A percentile compares a stretch with the other conserved stretches of the same genome.
Evolutionary conservation across 352 stramenopile genomes (phyloP).

Genomic region (Pythium periplocum): DNA sequence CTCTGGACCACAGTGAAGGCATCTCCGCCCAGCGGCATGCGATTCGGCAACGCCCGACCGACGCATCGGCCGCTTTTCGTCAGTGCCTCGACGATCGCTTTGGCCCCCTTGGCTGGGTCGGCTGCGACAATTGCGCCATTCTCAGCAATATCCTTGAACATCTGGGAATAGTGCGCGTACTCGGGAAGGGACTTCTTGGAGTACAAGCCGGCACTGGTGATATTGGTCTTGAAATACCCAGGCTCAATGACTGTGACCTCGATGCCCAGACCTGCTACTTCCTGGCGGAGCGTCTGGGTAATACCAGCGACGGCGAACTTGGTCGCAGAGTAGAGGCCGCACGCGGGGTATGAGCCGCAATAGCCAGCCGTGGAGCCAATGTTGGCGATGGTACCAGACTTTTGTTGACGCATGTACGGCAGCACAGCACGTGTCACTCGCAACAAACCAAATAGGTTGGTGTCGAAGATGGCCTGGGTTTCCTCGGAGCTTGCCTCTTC

Average conservation of each 20-base stretch:
- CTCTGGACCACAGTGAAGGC: no score
- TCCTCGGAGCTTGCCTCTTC: conserved; percentile 39
- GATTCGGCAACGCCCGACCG: neutral
- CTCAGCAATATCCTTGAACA: no score
- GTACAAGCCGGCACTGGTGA: no score
- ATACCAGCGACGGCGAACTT: conserved; percentile 10
- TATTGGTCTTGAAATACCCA: conserved; percentile 1
- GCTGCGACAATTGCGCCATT: no score
- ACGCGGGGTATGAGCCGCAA: conserved; percentile 18
- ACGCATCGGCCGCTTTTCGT: conserved; percentile 13
- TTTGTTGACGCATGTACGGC: conserved; percentile 38
- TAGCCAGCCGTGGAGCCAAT: conserved; percentile 30
- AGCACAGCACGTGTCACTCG: conserved; percentile 29
- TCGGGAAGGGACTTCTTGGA: no score
- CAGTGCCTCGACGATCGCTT: conserved; percentile 11
- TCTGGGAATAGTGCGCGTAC: no score
- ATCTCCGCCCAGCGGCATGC: no score
- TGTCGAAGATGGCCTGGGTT: conserved; percentile 29
- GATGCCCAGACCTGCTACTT: conserved; percentile 9
- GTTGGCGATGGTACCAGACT: conserved; percentile 33
- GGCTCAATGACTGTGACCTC: conserved; percentile 9
- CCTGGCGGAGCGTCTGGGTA: conserved; percentile 4
- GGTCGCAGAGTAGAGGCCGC: conserved; percentile 25
- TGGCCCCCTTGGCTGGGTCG: no score
- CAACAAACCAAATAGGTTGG: conserved; percentile 36